phyloP scores from a whole-genome alignment of 83 land plant species.

The Thuja plicata region DNA sequence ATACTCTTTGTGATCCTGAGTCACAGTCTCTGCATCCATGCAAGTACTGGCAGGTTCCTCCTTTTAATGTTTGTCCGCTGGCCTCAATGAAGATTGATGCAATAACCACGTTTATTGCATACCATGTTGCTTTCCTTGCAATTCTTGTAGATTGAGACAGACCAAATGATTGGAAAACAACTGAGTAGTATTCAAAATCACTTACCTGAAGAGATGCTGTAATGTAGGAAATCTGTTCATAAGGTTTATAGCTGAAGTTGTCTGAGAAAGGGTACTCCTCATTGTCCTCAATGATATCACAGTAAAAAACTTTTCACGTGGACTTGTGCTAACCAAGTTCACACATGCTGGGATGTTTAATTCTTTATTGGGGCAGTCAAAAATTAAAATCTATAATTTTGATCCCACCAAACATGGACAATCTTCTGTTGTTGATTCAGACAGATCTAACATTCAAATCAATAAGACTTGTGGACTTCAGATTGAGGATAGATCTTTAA shows the following conservation, averaged over 20 bases:
- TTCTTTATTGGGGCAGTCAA: too few relatives aligned
- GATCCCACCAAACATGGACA: too few relatives aligned
- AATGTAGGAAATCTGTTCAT: background rate
- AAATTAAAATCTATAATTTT: too few relatives aligned
- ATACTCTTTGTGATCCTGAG: background rate
- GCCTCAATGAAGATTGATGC: background rate
- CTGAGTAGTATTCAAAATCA: background rate
- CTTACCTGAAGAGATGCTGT: background rate
- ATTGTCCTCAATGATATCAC: background rate
- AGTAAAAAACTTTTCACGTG: background rate
- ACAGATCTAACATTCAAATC: too few relatives aligned
- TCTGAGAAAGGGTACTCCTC: background rate
- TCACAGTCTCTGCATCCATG: background rate
- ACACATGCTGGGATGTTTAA: too few relatives aligned
- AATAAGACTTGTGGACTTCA: too few relatives aligned
- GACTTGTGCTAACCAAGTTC: too few relatives aligned
- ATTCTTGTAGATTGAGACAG: background rate
- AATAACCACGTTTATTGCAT: background rate
- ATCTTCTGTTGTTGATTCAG: too few relatives aligned
- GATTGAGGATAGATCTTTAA: too few relatives aligned
- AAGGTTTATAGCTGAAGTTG: too few relatives aligned
- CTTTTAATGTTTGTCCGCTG: background rate
- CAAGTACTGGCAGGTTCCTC: background rate
- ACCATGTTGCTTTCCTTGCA: background rate
- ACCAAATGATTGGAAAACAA: slow-evolving; percentile 8